Conservation (phyloP, 305 asterid species). For the Fraxinus xanthoxyloides region DNA sequence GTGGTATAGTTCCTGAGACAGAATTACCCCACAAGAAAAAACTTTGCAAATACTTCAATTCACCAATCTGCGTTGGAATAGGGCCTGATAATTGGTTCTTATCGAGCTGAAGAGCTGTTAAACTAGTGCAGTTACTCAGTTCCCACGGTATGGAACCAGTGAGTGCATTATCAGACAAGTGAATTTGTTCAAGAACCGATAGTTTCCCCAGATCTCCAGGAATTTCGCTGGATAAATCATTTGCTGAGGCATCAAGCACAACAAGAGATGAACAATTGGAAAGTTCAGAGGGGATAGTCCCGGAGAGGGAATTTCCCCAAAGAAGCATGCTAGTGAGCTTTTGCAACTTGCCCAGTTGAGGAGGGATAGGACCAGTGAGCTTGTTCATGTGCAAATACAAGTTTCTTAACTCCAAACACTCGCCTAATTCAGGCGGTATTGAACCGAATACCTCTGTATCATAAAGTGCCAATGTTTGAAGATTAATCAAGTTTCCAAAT, state of each 20-base stretch:
- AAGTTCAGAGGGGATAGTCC: conserved; percentile 54
- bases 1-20: conserved; percentile 77
- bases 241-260: conserved; percentile 76
- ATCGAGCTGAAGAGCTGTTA: conserved; percentile 80
- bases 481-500: conserved; percentile 58
- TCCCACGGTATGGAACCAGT: conserved; percentile 59
- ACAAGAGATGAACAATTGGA: conserved; percentile 72
- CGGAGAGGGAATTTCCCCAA: conserved; percentile 79
- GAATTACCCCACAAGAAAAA: conserved; percentile 83
- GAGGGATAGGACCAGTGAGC: conserved; percentile 70
- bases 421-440: conserved; percentile 73
- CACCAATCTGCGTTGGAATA: conserved; percentile 63
- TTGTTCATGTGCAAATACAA: conserved; percentile 80
- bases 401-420: conserved; percentile 60
- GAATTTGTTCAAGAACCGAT: conserved; percentile 68
- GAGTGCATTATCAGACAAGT: conserved; percentile 72
- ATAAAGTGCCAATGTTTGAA: conserved; percentile 67
- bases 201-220: conserved; percentile 70
- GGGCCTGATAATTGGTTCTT: conserved; percentile 73
- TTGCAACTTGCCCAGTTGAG: conserved; percentile 60
- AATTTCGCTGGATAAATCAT: conserved; percentile 66
- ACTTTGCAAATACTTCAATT: conserved; percentile 70
- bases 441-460: conserved; percentile 73
- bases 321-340: conserved; percentile 77
- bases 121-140: conserved; percentile 70